Base-by-base conservation (phyloP, 805 yeast genomes). In the Metschnikowia henanensis region DNA sequence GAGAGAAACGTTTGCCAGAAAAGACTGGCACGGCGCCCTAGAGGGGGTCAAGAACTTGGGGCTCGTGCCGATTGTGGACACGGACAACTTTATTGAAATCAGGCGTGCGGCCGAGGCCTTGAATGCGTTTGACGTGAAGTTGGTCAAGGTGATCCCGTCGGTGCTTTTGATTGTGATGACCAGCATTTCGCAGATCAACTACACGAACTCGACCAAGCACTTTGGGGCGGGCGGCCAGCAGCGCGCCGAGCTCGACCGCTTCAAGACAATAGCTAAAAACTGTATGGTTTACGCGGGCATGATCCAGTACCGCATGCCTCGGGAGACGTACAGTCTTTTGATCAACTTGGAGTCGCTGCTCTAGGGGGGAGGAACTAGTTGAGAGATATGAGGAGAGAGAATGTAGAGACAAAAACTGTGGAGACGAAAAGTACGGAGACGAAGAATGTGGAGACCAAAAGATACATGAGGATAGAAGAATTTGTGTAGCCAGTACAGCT, bases 271-370 rank as follows among this genome's bases (percentile, higher is more conserved):
- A 50, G 89, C 96, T 2, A 84, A 81, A 62, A 89, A 89, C 64
- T 86, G 96, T 64, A 89, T 91, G 90, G 80, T 91, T 3, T 92
- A 85, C 62, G 96, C 97, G 6, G 98, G 97, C 48, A 85, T 92
- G 83, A 84, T 91, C 29, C 95, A 88, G 66, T 90, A 87, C 65
- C 83, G 85, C 61, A 88, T 91, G 95, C 95, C 97, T 7, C 66
- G 84, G 45, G 95, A 88, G 55, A 83, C 88, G 0, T 88, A 86
- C 60, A 80, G 87, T 53, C 75, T 81, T 32, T 68, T 87, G 57
- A 80, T 85, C 25, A 79, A 76, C 49, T 65, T 87, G 45, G 95
- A 87, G 59, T 60, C 73, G 15, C 68, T 62, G 65, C 59, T 70
- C 30, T 42, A 39, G 40, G 39, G n/a, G n/a, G n/a, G n/a, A n/a